A percentile compares a stretch with the other conserved stretches of the same genome.
Conservation (phyloP, 1,139 yeast genomes). For the Sugiyamaella xylanicola region DNA sequence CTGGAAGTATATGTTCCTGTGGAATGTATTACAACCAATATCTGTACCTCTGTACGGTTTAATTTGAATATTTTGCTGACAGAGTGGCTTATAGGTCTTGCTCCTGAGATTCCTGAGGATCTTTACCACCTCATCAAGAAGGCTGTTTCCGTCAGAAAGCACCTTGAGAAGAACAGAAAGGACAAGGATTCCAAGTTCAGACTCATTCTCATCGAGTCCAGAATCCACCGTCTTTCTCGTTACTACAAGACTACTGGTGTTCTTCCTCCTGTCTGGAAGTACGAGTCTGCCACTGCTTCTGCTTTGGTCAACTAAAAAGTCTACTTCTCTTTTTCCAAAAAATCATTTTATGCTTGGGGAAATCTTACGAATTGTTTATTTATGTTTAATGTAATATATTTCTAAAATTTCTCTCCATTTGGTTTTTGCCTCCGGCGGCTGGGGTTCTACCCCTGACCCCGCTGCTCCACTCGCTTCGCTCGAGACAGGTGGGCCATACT, state of each 20-base stretch:
- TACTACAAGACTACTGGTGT: constrained; percentile 99
- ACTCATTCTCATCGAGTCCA: constrained; percentile 98
- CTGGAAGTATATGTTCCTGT: background rate
- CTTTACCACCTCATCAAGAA: constrained; percentile 98
- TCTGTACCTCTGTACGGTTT: constrained; percentile 46
- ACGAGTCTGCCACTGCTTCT: constrained; percentile 99
- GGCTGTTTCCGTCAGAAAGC: constrained; percentile 99
- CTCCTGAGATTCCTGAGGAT: constrained; percentile 99
- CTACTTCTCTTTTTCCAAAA: background rate
- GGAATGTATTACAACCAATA: background rate
- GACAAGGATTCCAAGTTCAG: constrained; percentile 99
- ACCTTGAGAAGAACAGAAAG: constrained; percentile 99
- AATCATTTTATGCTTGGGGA: constrained; percentile 8
- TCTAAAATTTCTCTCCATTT: constrained; percentile 11
- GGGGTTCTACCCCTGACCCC: constrained; percentile 4
- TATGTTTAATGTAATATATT: constrained; percentile 19
- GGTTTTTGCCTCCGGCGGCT: background rate
- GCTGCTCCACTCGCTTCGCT: too few species aligned
- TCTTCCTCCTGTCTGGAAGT: constrained; percentile 99
- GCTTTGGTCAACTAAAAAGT: constrained; percentile 68
- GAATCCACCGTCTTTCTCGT: constrained; percentile 99
- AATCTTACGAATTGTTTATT: constrained; percentile 14
- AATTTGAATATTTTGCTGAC: constrained; percentile 38
- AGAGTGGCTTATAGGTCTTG: constrained; percentile 57
- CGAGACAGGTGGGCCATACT: too few species aligned